These are phyloP conservation scores for Huntiella savannae DNA, from an alignment of 2,329 filamentous ascomycete species.

Conservation along the genomic window DNA sequence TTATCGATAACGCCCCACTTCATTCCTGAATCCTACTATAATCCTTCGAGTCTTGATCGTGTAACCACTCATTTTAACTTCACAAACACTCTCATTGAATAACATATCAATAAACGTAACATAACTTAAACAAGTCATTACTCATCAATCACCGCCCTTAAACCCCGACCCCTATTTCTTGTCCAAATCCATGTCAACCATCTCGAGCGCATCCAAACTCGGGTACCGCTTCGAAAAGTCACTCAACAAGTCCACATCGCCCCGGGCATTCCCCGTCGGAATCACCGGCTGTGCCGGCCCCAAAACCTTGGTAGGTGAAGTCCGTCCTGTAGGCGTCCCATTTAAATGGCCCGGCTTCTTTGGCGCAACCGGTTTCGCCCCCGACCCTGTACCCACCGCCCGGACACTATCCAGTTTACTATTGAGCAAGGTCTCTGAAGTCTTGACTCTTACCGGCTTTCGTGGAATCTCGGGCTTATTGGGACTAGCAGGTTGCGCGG, in stretches of 20 bases:
- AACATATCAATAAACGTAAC: too few species aligned
- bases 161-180: constrained; percentile 7
- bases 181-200: constrained; percentile 53
- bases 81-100: too few species aligned
- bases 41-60: background rate
- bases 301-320: constrained; percentile 8
- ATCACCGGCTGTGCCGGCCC: constrained; percentile 25
- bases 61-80: too few species aligned
- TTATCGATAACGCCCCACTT: constrained; percentile 12
- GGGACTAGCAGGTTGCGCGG: background rate
- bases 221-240: constrained; percentile 76
- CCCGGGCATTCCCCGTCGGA: constrained; percentile 28
- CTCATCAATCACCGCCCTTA: background rate
- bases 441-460: constrained; percentile 7
- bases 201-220: constrained; percentile 66
- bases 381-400: background rate
- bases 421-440: constrained; percentile 12
- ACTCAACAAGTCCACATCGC: constrained; percentile 42
- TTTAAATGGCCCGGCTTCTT: constrained; percentile 45
- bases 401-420: constrained; percentile 11
- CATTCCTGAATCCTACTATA: background rate
- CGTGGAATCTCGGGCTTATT: constrained; percentile 6
- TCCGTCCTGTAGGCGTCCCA: constrained; percentile 28
- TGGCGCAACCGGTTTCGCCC: constrained; percentile 31
- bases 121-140: background rate